phyloP scores from a whole-genome alignment of 1,139 yeast genomes.

The Geotrichum australiense region DNA sequence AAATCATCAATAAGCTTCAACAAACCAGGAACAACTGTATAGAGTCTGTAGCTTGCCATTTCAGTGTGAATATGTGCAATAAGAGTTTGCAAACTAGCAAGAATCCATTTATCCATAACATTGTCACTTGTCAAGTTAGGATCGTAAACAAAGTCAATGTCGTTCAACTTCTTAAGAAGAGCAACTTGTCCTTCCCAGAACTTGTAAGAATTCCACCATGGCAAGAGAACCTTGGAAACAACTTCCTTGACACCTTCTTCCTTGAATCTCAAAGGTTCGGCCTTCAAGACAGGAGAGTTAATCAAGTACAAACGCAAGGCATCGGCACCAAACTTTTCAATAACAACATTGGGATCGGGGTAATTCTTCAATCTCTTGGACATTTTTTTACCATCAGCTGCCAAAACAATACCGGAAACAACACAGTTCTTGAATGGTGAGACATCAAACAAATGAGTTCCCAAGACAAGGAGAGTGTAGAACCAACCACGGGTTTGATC shows the following conservation, averaged over 20 bases:
- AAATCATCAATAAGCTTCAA: constrained; percentile 83
- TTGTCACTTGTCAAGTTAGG: constrained; percentile 57
- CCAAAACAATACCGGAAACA: constrained; percentile 93
- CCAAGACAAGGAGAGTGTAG: constrained; percentile 90
- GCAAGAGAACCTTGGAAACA: constrained; percentile 87
- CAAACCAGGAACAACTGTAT: constrained; percentile 92
- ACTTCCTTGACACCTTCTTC: constrained; percentile 99
- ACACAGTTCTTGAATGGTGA: constrained; percentile 95
- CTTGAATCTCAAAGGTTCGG: constrained; percentile 92
- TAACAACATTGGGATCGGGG: constrained; percentile 83
- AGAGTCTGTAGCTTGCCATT: constrained; percentile 83
- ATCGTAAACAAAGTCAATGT: constrained; percentile 66
- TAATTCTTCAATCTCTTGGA: constrained; percentile 96
- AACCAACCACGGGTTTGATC: constrained; percentile 99
- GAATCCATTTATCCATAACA: constrained; percentile 96
- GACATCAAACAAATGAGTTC: constrained; percentile 85
- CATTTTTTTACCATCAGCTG: constrained; percentile 99
- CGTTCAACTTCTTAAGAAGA: constrained; percentile 67
- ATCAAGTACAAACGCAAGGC: constrained; percentile 92
- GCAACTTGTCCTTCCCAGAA: constrained; percentile 94
- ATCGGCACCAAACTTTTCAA: constrained; percentile 93
- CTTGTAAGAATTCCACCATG: constrained; percentile 98
- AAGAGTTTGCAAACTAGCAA: constrained; percentile 90
- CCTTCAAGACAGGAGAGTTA: constrained; percentile 95
- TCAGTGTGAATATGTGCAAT: constrained; percentile 79